phyloP scores from a whole-genome alignment of 2,329 filamentous ascomycete species.

The Colletotrichum echinochloae region DNA sequence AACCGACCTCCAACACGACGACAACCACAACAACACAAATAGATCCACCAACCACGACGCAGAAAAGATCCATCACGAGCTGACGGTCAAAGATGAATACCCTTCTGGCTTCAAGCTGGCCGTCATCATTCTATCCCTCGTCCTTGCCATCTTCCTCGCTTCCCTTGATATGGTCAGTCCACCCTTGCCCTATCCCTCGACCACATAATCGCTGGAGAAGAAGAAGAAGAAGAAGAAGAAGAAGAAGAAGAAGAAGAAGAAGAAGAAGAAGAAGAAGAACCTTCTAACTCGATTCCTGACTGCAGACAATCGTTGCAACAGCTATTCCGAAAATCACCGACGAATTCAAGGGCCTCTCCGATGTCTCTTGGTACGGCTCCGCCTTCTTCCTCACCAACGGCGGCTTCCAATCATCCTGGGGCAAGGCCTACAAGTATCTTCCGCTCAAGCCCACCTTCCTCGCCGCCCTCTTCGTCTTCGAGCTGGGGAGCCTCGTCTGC shows the following conservation, averaged over 20 bases:
- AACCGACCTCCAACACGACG: background rate
- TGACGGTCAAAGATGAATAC: background rate
- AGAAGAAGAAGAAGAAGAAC: background rate
- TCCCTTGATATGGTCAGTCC: slow-evolving; percentile 16
- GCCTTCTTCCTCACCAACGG: slow-evolving; percentile 52
- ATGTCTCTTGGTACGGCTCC: slow-evolving; percentile 61
- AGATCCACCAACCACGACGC: background rate
- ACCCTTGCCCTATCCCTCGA: too few species aligned
- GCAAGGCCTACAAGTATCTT: slow-evolving; percentile 53
- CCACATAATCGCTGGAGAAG: too few species aligned
- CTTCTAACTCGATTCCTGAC: background rate
- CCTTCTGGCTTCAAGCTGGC: background rate
- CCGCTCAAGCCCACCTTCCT: slow-evolving; percentile 47
- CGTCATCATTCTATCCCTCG: background rate
- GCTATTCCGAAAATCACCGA: slow-evolving; percentile 58
- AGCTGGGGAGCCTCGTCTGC: slow-evolving; percentile 30
- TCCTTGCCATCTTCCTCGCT: slow-evolving; percentile 15
- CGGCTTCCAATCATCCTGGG: slow-evolving; percentile 42
- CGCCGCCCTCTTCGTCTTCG: slow-evolving; percentile 19
- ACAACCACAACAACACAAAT: background rate
- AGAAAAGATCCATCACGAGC: background rate
- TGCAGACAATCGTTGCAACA: slow-evolving; percentile 56
- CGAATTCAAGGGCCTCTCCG: slow-evolving; percentile 51
- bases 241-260: background rate
- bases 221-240: background rate